Evolutionary conservation across 352 stramenopile genomes (phyloP), one percentile per base, ranked within the genome.

Genomic region (Achlya hypogyna): DNA sequence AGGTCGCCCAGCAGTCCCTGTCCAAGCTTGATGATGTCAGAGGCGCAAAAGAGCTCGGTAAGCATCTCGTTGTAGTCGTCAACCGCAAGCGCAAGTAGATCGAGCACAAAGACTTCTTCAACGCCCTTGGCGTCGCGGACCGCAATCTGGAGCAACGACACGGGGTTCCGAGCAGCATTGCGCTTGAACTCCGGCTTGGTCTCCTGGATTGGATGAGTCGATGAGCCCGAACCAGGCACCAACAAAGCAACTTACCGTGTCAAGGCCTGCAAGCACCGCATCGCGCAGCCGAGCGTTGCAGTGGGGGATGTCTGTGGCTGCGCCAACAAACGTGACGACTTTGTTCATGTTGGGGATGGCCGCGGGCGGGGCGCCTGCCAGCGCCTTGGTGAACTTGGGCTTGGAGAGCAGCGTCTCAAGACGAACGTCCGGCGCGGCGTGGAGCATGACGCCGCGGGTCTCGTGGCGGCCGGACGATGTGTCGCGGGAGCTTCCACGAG

Each of bases 91-190:
- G 74, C 72, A 49, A 88, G 69, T 32, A 91, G 65, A 62, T 91
- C 83, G 22, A 91, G 56, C 38, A 91, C 68, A 62, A 91, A 89
- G 28, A 91, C 79, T 47, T 88, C 79, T 51, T 87, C 77, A 29
- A 81, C 81, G 8, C 71, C 51, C 4, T 71, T 62, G 18, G 69
- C 73, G 42, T 83, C 75, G 18, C 83, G 81, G 38, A 78, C 63
- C n/a, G 79, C 83, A 22, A 91, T 80, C 69, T 91, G 83, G 40
- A 91, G 71, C 32, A 89, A 47, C 23, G 78, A 84, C 58, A 72
- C 79, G 3, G 71, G 75, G 42, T 91, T 88, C 1, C 34, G 35
- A 28, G 67, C 71, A 8, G 71, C 54, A 18, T 72, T 69, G 52
- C 75, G 82, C 38, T 67, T 62, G 52, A 84, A 88, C 22, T 78